Base-by-base conservation (phyloP, 257 asterid genomes). In the Oldenlandia corymbosa region DNA sequence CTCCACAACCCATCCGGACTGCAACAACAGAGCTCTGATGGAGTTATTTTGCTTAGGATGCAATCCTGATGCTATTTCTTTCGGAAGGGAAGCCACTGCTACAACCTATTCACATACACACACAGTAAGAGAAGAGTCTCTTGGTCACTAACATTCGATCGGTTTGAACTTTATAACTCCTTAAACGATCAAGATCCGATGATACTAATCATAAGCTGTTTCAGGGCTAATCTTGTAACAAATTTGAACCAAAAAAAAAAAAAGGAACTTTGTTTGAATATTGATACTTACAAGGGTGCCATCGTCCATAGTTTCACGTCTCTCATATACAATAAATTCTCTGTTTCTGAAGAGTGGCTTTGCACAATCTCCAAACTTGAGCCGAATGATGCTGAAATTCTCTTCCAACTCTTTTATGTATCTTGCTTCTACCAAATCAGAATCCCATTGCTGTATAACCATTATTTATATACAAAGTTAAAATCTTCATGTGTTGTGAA, bases 1-100 rank as follows among this genome's bases (percentile, higher is more conserved):
- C 83, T 91, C 98, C 27, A 91, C 90, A 2, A 91, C 96, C 96
- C 98, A 91, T 62, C 98, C 98, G 41, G 96, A 91, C 42, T 91
- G 98, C 70, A 91, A 53, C 68, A 91, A 43, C 4, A 86, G 67
- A 18, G 95, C 95, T 73, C 97, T 76, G 17, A 91, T 84, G 54
- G 97, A 83, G 45, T 85, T 91, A 72, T 78, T 81, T 26, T 86
- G 88, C 71, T 91, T 84, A 0, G 96, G 96, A 28, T 88, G 90
- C 42, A 91, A 49, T 10, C 96, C 98, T 0, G 89, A 89, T 67
- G 98, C 96, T 71, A 88, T 91, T 73, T 91, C 95, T 68, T 88
- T 91, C 0, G 98, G 98, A 26, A 91, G 88, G 26, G 98, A 91
- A 13, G 98, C 96, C 68, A 91, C 96, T 76, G 98, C 98, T 67